Conservation (phyloP, 1,139 yeast species). For the Geotrichum candidum region DNA sequence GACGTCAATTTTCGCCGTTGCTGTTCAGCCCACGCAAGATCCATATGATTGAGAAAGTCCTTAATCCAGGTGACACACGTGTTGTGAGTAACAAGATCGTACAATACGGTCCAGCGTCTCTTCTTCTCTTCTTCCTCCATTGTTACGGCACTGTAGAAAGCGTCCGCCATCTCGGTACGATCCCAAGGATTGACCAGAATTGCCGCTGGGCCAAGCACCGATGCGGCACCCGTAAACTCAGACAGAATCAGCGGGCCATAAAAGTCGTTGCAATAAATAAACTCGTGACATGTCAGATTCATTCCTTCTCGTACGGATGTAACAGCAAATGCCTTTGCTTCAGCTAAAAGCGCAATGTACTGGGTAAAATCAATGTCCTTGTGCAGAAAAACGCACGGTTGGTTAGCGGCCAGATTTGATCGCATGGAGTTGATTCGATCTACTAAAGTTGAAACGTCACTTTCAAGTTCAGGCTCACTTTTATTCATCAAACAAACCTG, state of each 20-base stretch:
- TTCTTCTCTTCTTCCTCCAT: conserved; percentile 56
- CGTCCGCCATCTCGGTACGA: conserved; percentile 54
- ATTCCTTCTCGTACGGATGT: conserved; percentile 94
- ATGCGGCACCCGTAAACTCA: conserved; percentile 93
- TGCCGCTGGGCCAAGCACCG: conserved; percentile 48
- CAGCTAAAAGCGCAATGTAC: conserved; percentile 76
- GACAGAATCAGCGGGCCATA: conserved; percentile 81
- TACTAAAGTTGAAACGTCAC: conserved; percentile 69
- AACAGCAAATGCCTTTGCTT: conserved; percentile 83
- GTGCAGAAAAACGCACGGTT: conserved; percentile 77
- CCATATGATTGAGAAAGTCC: conserved; percentile 51
- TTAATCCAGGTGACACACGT: conserved; percentile 75
- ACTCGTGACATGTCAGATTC: conserved; percentile 94
- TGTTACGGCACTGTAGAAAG: conserved; percentile 55
- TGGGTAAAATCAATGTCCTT: conserved; percentile 87
- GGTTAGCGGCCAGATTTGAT: conserved; percentile 51
- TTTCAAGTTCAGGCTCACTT: conserved; percentile 45
- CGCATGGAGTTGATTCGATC: conserved; percentile 79
- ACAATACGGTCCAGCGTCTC: conserved; percentile 57
- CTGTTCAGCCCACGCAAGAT: conserved; percentile 59
- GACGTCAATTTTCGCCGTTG: conserved; percentile 36
- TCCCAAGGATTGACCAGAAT: conserved; percentile 90
- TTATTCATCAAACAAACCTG: conserved; percentile 69
- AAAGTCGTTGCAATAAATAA: conserved; percentile 65
- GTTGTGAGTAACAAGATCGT: conserved; percentile 52